Percentiles rank a stretch among this genome's conserved stretches.
Conservation (phyloP, 208 protist species). For the Trypanosoma melophagium region DNA sequence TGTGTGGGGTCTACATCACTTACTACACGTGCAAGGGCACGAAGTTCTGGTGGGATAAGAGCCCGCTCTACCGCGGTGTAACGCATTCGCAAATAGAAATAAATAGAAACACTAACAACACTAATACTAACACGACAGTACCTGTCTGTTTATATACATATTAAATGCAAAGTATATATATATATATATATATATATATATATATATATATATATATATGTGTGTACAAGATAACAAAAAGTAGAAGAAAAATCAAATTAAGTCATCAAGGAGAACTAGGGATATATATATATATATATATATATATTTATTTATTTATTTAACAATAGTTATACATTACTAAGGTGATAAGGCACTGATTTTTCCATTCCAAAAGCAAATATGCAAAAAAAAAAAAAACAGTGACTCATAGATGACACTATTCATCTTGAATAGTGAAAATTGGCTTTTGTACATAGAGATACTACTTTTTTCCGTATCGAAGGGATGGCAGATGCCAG, state of each 20-base stretch:
- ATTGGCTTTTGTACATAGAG: not conserved
- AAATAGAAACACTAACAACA: too few relatives aligned
- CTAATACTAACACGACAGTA: not conserved
- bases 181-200: too few relatives aligned
- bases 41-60: conserved; percentile 63
- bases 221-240: not conserved
- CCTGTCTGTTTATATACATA: too few relatives aligned
- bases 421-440: conserved; percentile 2
- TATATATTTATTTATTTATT: too few relatives aligned
- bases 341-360: too few relatives aligned
- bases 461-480: conserved; percentile 2
- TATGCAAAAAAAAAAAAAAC: conserved; percentile 20
- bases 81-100: conserved; percentile 1
- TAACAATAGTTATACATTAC: too few relatives aligned
- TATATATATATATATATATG: not conserved
- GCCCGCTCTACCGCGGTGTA: conserved; percentile 14
- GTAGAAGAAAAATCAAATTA: not conserved
- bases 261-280: too few relatives aligned
- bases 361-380: not conserved
- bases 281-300: too few relatives aligned
- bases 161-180: too few relatives aligned
- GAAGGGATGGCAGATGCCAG: conserved; percentile 6
- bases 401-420: conserved; percentile 2
- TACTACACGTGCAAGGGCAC: conserved; percentile 63
- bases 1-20: conserved; percentile 50